phyloP scores from a whole-genome alignment of 2,329 filamentous ascomycete genomes.

The Arthrobotrys conoides region DNA sequence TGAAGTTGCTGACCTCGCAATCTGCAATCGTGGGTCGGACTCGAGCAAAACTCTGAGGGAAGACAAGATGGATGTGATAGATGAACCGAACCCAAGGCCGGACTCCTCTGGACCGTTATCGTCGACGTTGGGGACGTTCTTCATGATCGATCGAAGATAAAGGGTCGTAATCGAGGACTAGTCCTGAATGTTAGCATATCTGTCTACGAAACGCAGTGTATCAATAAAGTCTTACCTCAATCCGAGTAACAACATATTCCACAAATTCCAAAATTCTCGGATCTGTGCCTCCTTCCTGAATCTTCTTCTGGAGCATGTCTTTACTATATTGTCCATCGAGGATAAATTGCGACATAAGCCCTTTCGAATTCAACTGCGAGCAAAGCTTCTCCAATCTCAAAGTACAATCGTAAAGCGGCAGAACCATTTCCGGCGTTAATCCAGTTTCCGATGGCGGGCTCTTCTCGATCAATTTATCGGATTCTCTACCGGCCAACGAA shows the following conservation, averaged over 20 bases:
- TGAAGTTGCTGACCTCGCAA: constrained; percentile 13
- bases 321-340: constrained; percentile 76
- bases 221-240: constrained; percentile 78
- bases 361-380: constrained; percentile 74
- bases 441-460: constrained; percentile 76
- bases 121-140: constrained; percentile 51
- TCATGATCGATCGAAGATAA: constrained; percentile 62
- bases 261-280: constrained; percentile 88
- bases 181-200: constrained; percentile 23
- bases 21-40: constrained; percentile 50
- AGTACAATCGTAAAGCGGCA: constrained; percentile 90
- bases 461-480: constrained; percentile 69
- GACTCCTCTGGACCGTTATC: constrained; percentile 24
- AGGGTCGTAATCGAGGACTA: constrained; percentile 64
- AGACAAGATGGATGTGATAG: constrained; percentile 42
- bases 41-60: constrained; percentile 52
- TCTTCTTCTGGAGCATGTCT: constrained; percentile 82
- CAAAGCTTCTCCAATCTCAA: constrained; percentile 94
- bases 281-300: constrained; percentile 89
- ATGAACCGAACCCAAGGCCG: constrained; percentile 43
- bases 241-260: constrained; percentile 93
- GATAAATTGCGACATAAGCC: constrained; percentile 47
- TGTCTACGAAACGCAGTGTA: not conserved
- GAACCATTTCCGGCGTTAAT: constrained; percentile 87
- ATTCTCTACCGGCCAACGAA: constrained; percentile 80